Base-by-base conservation (phyloP, 2,329 filamentous ascomycete species). In the Sporothrix schenckii region DNA sequence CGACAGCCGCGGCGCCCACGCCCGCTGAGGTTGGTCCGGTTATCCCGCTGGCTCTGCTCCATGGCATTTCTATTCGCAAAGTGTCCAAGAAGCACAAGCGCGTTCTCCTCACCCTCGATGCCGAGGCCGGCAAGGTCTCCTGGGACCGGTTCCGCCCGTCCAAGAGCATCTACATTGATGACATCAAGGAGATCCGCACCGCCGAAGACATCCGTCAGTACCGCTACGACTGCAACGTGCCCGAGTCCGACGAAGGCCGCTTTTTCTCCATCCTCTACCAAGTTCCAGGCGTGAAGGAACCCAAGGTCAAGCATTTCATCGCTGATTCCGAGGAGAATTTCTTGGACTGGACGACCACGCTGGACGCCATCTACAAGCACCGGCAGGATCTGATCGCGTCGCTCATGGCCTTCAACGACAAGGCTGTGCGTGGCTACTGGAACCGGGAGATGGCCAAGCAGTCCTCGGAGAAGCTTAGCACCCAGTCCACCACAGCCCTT, bases 261-360 rank as follows among this genome's bases (percentile, higher is more conserved):
- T 97, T 94, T 87, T 94, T 98, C 77, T 96, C 94, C 39, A 93
- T 99, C 74, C 87, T 97, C 68, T 97, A 97, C 79, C 88, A 89
- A 0, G 87, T 92, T 50, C 89, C 91, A 0, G 91, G 93, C 75
- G 91, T 90, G 72, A 90, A 90, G 10, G 94, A 93, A 77, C 90
- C 89, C 76, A 97, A 97, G 79, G 90, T 90, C 10, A 88, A 98
- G 83, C 93, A 98, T 79, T 85, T 99, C 67, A 89, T 97, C 70
- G 92, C 94, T 34, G 90, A 90, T 13, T 89, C 91, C 72, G 84
- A 89, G 61, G 87, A 89, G 74, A 87, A 89, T 9, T 91, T 94
- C 75, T 84, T 88, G 41, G 84, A 92, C 34, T 98, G 94, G 95
- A 93, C 90, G 1, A 87, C 88, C 19, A 94, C 93, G 2, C 85